Evolutionary conservation across 129 eudicot genomes (phyloP), one percentile per base, ranked within the genome.

Genomic region (Tagetes patula): DNA sequence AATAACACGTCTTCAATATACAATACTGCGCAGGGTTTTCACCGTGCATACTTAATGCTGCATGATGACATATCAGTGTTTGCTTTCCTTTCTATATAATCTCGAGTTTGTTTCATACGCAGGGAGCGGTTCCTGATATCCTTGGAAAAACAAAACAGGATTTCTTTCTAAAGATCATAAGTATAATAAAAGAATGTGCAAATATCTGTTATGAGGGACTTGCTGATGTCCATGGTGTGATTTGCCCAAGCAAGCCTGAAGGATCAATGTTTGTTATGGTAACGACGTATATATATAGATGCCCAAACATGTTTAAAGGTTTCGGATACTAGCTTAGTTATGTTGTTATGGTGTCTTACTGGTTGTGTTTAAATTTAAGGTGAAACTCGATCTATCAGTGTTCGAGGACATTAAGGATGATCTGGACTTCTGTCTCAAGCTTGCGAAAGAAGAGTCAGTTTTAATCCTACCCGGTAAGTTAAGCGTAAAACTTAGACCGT

Each of bases 241-340:
- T 75, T 61, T 93, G 98, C 75, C 98, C 96, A 2, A 80, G 95
- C 85, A 93, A 89, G 56, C 96, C 98, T 4, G 82, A 90, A 82
- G 98, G 98, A 73, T 84, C 96, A 41, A 85, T 90, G 98, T 93
- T 90, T 87, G 85, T 84, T 45, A 90, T 93, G 98, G 98, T 93
- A 79, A 81, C 86, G 39, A 55, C 45, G 55, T 47, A 55, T 31
- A 66, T 47, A 55, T 31, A 66, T 48, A 27, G 61, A 27, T n/a
- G 13, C n/a, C 11, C 42, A 70, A 31, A 12, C 58, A 33, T 8
- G 55, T 49, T 38, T 4, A 49, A 61, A 32, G 36, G 40, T 68
- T 14, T 48, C 42, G 3, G 4, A 34, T 48, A 33, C 27, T 0
- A 20, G 27, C 27, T 20, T 20, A 11, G n/a, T 13, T 49, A 37